phyloP scores from a whole-genome alignment of 805 yeast genomes.

The Saccharomycopsis vini region DNA sequence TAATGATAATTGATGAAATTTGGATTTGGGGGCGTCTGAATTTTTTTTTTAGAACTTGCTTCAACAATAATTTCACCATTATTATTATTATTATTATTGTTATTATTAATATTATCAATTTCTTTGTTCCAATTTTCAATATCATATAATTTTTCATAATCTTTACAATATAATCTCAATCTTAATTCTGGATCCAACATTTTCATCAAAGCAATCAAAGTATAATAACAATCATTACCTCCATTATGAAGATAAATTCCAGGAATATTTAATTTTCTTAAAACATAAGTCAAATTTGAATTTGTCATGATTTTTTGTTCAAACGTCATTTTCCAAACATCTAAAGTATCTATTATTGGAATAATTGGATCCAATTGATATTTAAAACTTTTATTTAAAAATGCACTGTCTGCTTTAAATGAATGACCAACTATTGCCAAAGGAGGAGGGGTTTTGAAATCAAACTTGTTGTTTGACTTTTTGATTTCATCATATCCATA shows the following conservation, averaged over 20 bases:
- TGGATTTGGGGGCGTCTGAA: no score
- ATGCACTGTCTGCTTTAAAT: conserved; percentile 42
- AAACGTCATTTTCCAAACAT: conserved; percentile 21
- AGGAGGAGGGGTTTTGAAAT: conserved; percentile 15
- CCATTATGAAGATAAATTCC: conserved; percentile 60
- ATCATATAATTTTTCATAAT: conserved; percentile 11
- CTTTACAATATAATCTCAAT: conserved; percentile 19
- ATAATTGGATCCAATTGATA: conserved; percentile 27
- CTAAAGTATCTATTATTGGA: conserved; percentile 30
- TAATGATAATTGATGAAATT: no score
- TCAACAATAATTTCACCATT: no score
- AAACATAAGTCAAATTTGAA: conserved; percentile 36
- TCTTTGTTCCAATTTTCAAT: not conserved
- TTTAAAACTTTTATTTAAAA: conserved; percentile 37
- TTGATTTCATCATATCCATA: conserved; percentile 30
- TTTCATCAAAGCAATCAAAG: conserved; percentile 40
- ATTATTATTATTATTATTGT: no score
- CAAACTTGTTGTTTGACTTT: conserved; percentile 18
- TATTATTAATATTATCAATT: not conserved
- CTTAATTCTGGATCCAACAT: conserved; percentile 40
- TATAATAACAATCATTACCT: conserved; percentile 63
- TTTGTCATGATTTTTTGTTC: conserved; percentile 18
- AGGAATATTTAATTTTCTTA: conserved; percentile 44
- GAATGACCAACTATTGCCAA: conserved; percentile 53
- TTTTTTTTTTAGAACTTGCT: no score